Base-by-base conservation (phyloP, 768 basidiomycete genomes). In the Fomitopsis serialis region DNA sequence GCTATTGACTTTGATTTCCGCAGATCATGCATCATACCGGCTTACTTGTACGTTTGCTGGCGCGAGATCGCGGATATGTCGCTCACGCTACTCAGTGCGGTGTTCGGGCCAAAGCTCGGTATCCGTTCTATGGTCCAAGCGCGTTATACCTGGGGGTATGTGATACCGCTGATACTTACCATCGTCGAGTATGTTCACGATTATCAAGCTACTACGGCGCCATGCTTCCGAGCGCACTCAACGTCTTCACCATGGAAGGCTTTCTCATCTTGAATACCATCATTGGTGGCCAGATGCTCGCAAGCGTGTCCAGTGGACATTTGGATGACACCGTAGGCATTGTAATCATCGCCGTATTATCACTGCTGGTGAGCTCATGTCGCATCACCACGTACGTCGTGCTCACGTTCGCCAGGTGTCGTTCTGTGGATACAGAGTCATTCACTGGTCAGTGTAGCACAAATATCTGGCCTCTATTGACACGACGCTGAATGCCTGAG, bases 111-210 rank as follows among this genome's bases (percentile, higher is more conserved):
- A 1, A 77, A 78, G 53, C 63, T 78, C 1, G 81, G 81, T 2
- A 75, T 73, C 61, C 72, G 81, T n/a, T 76, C 79, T 13, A 83
- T 83, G 81, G 73, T 80, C 8, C 74, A 79, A 48, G 71, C 78
- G 1, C 70, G 81, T 21, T 83, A 76, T 58, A 77, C 75, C 0
- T 78, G 77, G 68, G 79, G 79, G 74, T 78, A 48, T 0, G 65
- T 52, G 6, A 29, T 25, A 1, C 37, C 11, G 17, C 36, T 56
- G 32, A 44, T 25, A n/a, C 1, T 9, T 17, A 19, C 8, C 40
- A 24, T 1, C 19, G 19, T 8, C 23, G 40, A 3, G 11, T 7
- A 17, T 19, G 23, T 24, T 22, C 29, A 32, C 21, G 29, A 7
- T 42, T 21, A 22, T 29, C 35, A 51, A 77, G 76, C 12, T 74